Conservation (phyloP, 2,329 filamentous ascomycete species). For the Trichoderma sp. region DNA sequence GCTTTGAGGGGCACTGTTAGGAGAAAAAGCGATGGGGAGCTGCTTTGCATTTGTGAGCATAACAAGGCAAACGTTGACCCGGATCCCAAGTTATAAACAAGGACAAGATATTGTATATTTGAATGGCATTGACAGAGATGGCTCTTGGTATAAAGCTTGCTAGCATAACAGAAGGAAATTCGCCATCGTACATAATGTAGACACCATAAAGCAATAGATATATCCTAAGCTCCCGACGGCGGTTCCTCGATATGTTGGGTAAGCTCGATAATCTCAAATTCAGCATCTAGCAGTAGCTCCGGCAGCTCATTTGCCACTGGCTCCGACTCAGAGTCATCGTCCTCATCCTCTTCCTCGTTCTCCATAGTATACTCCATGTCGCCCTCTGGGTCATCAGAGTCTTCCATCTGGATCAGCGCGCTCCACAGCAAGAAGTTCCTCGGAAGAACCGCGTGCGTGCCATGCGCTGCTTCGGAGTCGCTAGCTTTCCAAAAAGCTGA, state of each 20-base stretch:
- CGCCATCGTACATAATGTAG: background rate
- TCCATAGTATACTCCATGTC: conserved; percentile 37
- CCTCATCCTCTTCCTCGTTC: conserved; percentile 40
- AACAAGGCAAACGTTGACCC: conserved; percentile 66
- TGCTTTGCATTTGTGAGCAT: conserved; percentile 65
- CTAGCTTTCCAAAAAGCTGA: conserved; percentile 78
- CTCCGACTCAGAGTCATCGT: conserved; percentile 36
- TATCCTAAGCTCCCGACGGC: background rate
- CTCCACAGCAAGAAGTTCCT: conserved; percentile 40
- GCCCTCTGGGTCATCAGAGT: conserved; percentile 34
- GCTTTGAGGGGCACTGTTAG: conserved; percentile 60
- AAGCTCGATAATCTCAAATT: conserved; percentile 32
- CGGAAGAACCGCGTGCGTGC: conserved; percentile 34
- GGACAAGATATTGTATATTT: background rate
- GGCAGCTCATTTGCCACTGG: conserved; percentile 35
- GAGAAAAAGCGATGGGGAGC: conserved; percentile 54
- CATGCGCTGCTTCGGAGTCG: conserved; percentile 45
- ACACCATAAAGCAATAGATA: background rate
- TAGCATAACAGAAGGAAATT: background rate
- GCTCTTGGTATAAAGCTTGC: background rate
- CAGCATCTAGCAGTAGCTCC: conserved; percentile 35
- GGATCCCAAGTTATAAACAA: conserved; percentile 37
- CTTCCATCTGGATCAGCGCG: conserved; percentile 34
- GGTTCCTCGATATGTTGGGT: conserved; percentile 26
- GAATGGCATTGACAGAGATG: background rate